Base-by-base conservation (phyloP, 1,139 yeast genomes). In the Eremothecium coryli region DNA sequence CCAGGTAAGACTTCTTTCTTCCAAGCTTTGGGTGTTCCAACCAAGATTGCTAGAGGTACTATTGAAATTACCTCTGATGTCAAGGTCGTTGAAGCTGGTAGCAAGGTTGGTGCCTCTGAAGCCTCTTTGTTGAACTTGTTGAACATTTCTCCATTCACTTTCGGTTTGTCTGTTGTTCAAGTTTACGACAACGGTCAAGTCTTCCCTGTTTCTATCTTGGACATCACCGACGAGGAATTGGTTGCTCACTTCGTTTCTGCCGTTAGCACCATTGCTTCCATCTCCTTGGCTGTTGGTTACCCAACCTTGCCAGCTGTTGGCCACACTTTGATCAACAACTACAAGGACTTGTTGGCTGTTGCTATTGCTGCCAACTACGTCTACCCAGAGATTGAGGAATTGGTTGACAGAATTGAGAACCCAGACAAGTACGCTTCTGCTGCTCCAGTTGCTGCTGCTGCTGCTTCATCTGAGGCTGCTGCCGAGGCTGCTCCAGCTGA, bases 21-120 rank as follows among this genome's bases (percentile, higher is more conserved):
- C 97, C 99, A 90, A 80, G 98, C 99, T 66, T 81, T 90, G 63
- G 97, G 97, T 84, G 96, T 90, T 64, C 98, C 98, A 78, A 90
- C 99, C 84, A 90, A 90, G 93, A 90, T 90, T 86, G 93, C 95
- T 71, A 88, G 99, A 82, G 99, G 99, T 90, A 85, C 95, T 71
- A 90, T 90, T 81, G 99, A 90, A 75, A 90, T 90, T 71, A 88
- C 85, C 68, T 71, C 82, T 58, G 98, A 93, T 65, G 95, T 90
- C 63, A 84, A 84, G 76, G 95, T 90, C 65, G 95, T 88, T 63
- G 76, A 71, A 51, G 76, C 80, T 48, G 84, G 84, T 62, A 64
- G 63, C 65, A 85, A 72, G 72, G 98, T 90, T 62, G 99, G 99
- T 76, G 95, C 93, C 60, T 90, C 98, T 62, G 99, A 90, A 78